Conservation (phyloP, 1,284 basidiomycete genomes). For the Chondrostereum purpureum region DNA sequence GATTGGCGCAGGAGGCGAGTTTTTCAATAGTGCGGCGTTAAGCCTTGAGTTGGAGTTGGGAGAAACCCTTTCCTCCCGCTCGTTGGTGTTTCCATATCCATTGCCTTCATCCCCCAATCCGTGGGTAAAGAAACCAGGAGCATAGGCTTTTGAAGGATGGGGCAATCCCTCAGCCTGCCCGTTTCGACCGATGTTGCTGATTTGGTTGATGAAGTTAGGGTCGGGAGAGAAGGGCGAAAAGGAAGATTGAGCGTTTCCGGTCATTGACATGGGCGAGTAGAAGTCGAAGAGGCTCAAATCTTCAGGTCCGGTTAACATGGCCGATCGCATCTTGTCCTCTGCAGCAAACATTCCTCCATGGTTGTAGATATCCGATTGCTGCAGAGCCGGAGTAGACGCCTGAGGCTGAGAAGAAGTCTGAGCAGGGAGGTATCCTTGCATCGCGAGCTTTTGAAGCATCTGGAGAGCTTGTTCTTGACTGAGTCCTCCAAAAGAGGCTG, state of each 20-base stretch:
- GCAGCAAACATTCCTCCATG: conserved; percentile 12
- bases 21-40: conserved; percentile 34
- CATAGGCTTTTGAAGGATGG: conserved; percentile 37
- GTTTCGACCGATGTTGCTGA: conserved; percentile 17
- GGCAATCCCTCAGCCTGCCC: conserved; percentile 27
- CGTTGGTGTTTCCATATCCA: conserved; percentile 18
- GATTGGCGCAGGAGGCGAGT: conserved; percentile 36
- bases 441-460: conserved; percentile 55
- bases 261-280: background rate
- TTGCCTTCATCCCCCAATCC: conserved; percentile 19
- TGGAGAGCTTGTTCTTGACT: conserved; percentile 65
- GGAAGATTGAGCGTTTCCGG: conserved; percentile 14
- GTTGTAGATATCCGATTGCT: conserved; percentile 16
- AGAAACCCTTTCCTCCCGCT: background rate
- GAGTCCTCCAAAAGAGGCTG: conserved; percentile 24
- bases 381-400: background rate
- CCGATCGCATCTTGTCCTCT: conserved; percentile 26
- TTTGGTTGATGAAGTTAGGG: conserved; percentile 34
- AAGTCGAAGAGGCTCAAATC: conserved; percentile 3
- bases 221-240: conserved; percentile 63
- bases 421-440: conserved; percentile 31
- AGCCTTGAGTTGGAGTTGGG: conserved; percentile 24
- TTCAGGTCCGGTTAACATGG: conserved; percentile 17
- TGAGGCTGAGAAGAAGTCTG: conserved; percentile 4
- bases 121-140: conserved; percentile 35